Percentiles rank a stretch among this genome's conserved stretches.
phyloP scores from a whole-genome alignment of 495 filamentous ascomycete genomes.

The Bacidia gigantensis region DNA sequence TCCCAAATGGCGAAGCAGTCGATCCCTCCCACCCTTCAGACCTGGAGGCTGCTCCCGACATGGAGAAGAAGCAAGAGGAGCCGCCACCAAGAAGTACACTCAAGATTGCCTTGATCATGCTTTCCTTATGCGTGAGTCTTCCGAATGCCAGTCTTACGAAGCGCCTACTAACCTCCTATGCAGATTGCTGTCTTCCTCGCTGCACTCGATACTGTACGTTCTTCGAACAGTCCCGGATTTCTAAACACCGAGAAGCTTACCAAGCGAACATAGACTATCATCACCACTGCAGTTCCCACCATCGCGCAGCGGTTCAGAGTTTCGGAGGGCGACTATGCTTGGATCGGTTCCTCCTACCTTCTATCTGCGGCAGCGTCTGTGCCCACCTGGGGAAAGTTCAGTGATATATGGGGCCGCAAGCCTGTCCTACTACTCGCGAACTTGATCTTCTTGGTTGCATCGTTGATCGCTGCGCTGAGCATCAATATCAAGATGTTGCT shows the following conservation, averaged over 20 bases:
- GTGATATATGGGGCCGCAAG: slow-evolving; percentile 80
- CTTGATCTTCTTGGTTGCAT: slow-evolving; percentile 60
- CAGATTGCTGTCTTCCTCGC: slow-evolving; percentile 40
- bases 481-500: slow-evolving; percentile 61
- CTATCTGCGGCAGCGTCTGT: slow-evolving; percentile 55
- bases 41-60: slow-evolving; percentile 1
- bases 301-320: slow-evolving; percentile 50
- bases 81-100: slow-evolving; percentile 33
- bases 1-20: not conserved
- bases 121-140: slow-evolving; percentile 33
- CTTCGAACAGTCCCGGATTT: not conserved
- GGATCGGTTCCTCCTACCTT: slow-evolving; percentile 61
- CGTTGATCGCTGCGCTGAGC: slow-evolving; percentile 55
- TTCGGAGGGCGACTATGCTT: slow-evolving; percentile 54
- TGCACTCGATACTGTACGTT: slow-evolving; percentile 37
- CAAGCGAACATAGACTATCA: slow-evolving; percentile 28
- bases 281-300: slow-evolving; percentile 44
- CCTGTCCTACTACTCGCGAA: slow-evolving; percentile 61
- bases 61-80: slow-evolving; percentile 17
- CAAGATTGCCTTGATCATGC: slow-evolving; percentile 37
- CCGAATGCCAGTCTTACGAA: not conserved
- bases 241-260: not conserved
- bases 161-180: slow-evolving; percentile 9
- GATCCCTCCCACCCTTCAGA: slow-evolving; percentile 5
- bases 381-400: slow-evolving; percentile 70